Conservation (phyloP, 257 asterid species). For the Galeopsis tetrahit region DNA sequence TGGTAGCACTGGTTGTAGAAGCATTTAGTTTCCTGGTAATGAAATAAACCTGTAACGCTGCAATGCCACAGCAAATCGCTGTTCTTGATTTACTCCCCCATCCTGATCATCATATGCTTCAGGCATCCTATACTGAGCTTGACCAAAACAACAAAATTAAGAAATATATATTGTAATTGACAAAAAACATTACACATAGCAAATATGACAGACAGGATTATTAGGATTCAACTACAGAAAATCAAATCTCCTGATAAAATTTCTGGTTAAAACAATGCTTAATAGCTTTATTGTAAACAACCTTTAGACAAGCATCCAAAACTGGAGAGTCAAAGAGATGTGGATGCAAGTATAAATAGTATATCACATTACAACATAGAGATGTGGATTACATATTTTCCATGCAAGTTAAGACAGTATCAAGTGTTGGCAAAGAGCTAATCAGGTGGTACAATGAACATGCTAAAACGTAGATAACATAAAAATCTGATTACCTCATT, state of each 20-base stretch:
- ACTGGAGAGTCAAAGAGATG: slow-evolving; percentile 8
- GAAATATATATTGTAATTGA: slow-evolving; percentile 6
- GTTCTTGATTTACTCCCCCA: slow-evolving; percentile 53
- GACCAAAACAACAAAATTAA: slow-evolving; percentile 17
- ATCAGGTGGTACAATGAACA: slow-evolving; percentile 21
- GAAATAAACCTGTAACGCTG: slow-evolving; percentile 48
- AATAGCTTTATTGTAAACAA: slow-evolving; percentile 17
- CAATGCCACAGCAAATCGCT: slow-evolving; percentile 56
- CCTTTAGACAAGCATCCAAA: slow-evolving; percentile 20
- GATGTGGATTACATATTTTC: slow-evolving; percentile 15
- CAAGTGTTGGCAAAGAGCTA: slow-evolving; percentile 22
- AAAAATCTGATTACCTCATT: slow-evolving; percentile 62
- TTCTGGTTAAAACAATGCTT: slow-evolving; percentile 21
- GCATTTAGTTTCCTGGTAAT: slow-evolving; percentile 23
- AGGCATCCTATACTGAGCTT: slow-evolving; percentile 82
- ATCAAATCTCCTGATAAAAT: slow-evolving; percentile 8
- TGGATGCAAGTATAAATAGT: slow-evolving; percentile 8
- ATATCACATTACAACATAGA: slow-evolving; percentile 14
- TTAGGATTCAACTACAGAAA: slow-evolving; percentile 15
- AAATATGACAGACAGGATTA: slow-evolving; percentile 21
- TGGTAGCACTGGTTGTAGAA: slow-evolving; percentile 19
- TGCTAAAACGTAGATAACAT: slow-evolving; percentile 2
- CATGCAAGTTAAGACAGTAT: slow-evolving; percentile 18
- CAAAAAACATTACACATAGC: slow-evolving; percentile 6
- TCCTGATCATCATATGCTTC: slow-evolving; percentile 64